A percentile compares a stretch with the other conserved stretches of the same genome.
These are phyloP conservation scores for Coemansia sp. DNA, from an alignment of 192 early-diverging fungal species.

Conservation along the genomic window DNA sequence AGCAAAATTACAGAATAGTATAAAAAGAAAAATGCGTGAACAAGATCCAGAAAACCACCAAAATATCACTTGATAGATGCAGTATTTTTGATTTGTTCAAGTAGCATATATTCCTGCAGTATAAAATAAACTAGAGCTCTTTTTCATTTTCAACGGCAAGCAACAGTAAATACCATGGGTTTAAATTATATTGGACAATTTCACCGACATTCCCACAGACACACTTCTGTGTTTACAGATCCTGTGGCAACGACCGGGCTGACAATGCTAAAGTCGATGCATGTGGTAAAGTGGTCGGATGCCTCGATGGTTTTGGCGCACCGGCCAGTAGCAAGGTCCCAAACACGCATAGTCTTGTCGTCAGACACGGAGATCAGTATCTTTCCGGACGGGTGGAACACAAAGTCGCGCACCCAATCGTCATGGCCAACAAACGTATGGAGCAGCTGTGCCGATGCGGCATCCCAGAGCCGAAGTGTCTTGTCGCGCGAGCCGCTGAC, in stretches of 20 bases:
- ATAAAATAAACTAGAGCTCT: too few species aligned
- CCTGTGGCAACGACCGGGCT: slow-evolving; percentile 82
- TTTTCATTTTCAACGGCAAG: too few species aligned
- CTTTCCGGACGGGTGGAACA: slow-evolving; percentile 82
- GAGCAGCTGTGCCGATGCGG: slow-evolving; percentile 64
- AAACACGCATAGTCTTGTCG: slow-evolving; percentile 87
- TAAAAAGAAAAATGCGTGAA: too few species aligned
- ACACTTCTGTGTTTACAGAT: slow-evolving; percentile 75
- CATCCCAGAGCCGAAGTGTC: slow-evolving; percentile 86
- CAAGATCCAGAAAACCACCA: too few species aligned
- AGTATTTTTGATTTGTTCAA: too few species aligned
- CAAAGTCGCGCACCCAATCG: slow-evolving; percentile 88
- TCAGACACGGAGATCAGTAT: slow-evolving; percentile 81
- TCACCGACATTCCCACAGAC: slow-evolving; percentile 72
- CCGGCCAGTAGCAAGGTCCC: slow-evolving; percentile 84
- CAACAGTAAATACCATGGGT: too few species aligned
- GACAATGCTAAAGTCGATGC: slow-evolving; percentile 68
- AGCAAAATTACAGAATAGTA: too few species aligned
- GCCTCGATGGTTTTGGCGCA: slow-evolving; percentile 83
- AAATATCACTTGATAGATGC: too few species aligned
- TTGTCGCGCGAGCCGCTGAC: slow-evolving; percentile 90
- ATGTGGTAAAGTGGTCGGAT: slow-evolving; percentile 87
- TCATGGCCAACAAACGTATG: slow-evolving; percentile 85
- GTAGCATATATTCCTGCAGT: too few species aligned
- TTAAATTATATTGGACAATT: too few species aligned